These are phyloP conservation scores for Crassisporium funariophilum DNA, from an alignment of 768 basidiomycete genomes.

Conservation along the genomic window DNA sequence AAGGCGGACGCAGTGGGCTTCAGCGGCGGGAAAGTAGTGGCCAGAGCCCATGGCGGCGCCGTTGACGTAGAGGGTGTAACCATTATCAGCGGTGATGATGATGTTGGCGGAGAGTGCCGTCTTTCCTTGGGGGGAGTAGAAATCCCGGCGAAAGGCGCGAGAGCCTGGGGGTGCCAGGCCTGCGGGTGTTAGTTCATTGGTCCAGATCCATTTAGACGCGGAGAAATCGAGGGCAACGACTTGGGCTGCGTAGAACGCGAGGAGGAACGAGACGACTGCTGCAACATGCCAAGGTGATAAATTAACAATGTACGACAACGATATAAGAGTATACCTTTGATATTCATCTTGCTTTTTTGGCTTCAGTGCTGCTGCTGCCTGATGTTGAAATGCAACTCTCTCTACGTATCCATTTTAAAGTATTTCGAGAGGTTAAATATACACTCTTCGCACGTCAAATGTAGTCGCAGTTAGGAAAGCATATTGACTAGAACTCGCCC, in stretches of 20 bases:
- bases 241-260: background rate
- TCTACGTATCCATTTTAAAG: too few relatives aligned
- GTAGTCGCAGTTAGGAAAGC: too few relatives aligned
- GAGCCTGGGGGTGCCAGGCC: constrained; percentile 22
- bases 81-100: constrained; percentile 32
- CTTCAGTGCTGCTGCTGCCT: too few relatives aligned
- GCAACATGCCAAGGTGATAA: too few relatives aligned
- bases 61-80: constrained; percentile 33
- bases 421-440: too few relatives aligned
- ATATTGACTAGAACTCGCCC: too few relatives aligned
- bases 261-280: too few relatives aligned
- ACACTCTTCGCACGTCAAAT: too few relatives aligned
- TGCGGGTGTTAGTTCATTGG: constrained; percentile 15
- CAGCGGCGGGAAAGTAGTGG: constrained; percentile 16
- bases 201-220: constrained; percentile 42
- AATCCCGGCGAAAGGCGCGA: constrained; percentile 32
- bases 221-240: constrained; percentile 4
- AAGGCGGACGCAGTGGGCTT: constrained; percentile 32
- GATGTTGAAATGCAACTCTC: too few relatives aligned
- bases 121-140: constrained; percentile 25
- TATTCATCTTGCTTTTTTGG: too few relatives aligned
- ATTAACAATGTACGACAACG: too few relatives aligned
- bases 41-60: constrained; percentile 27
- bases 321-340: too few relatives aligned
- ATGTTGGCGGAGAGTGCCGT: constrained; percentile 31